Evolutionary conservation across 805 yeast genomes (phyloP).

Genomic region (Grigorovia yakushimaensis): DNA sequence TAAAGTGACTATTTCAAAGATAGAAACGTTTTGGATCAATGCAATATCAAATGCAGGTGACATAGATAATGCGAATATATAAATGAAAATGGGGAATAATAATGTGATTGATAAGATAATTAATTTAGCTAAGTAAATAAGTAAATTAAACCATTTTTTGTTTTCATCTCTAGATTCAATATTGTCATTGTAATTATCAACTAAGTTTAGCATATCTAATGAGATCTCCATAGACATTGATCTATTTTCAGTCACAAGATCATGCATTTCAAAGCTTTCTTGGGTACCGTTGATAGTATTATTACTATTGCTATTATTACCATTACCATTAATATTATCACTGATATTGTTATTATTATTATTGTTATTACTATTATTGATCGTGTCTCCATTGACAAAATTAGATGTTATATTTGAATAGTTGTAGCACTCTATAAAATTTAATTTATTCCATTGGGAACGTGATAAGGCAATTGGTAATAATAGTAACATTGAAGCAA

Average conservation of each 20-base stretch:
- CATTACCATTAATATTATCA: no score
- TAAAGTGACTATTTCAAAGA: slow-evolving; percentile 26
- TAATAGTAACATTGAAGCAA: slow-evolving; percentile 17
- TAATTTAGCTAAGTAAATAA: slow-evolving; percentile 10
- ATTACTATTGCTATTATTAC: neutral
- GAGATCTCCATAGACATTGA: slow-evolving; percentile 2
- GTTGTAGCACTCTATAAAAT: neutral
- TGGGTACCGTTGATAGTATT: neutral
- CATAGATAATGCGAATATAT: slow-evolving; percentile 15
- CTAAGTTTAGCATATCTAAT: slow-evolving; percentile 1
- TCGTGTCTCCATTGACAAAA: no score
- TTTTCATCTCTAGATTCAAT: neutral
- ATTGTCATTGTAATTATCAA: neutral
- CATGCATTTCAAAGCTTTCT: neutral
- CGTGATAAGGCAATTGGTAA: slow-evolving; percentile 11
- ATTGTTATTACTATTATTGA: neutral
- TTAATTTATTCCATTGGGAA: neutral
- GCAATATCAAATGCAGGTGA: slow-evolving; percentile 25
- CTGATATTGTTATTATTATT: neutral
- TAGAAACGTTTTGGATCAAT: slow-evolving; percentile 21
- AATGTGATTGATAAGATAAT: slow-evolving; percentile 12
- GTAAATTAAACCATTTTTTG: neutral
- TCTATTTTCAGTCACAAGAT: neutral
- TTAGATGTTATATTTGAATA: neutral
- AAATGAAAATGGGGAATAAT: slow-evolving; percentile 15